A percentile compares a stretch with the other conserved stretches of the same genome.
phyloP scores from a whole-genome alignment of 345 rosid species.

The Psidium guajava region DNA sequence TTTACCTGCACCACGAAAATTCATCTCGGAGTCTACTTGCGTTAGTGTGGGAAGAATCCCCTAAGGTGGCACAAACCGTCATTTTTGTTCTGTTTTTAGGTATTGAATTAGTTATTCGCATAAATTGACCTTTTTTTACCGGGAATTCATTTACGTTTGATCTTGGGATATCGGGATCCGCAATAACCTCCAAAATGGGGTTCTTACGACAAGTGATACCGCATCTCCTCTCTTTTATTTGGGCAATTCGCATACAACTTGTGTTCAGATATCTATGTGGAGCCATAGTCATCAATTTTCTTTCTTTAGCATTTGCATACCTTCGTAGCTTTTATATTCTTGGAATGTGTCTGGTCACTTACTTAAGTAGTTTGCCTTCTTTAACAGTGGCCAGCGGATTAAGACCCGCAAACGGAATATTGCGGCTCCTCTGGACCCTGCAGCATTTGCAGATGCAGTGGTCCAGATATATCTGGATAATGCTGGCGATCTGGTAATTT shows the following conservation, averaged over 20 bases:
- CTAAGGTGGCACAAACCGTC: not conserved
- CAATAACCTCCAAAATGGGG: not conserved
- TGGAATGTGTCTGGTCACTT: not conserved
- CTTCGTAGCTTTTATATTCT: not conserved
- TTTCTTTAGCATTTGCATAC: not conserved
- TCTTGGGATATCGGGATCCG: not conserved
- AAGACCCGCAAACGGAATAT: conserved; percentile 99
- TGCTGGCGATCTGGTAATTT: conserved; percentile 92
- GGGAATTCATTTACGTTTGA: not conserved
- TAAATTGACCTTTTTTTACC: not conserved
- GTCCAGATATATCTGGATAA: conserved; percentile 92
- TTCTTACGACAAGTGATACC: not conserved
- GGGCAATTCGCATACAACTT: not conserved
- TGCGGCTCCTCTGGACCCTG: conserved; percentile 96
- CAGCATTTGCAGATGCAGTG: conserved; percentile 95
- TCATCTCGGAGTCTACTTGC: not conserved
- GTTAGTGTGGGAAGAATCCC: not conserved
- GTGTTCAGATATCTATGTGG: not conserved
- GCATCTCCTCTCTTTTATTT: not conserved
- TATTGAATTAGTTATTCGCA: not conserved
- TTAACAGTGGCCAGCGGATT: conserved; percentile 96
- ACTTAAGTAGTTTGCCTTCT: not conserved
- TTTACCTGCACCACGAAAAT: not conserved
- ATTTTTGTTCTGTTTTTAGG: not conserved
- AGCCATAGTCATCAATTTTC: not conserved